Conservation (phyloP, 2,329 filamentous ascomycete genomes). For the Aspergillus sp. region DNA sequence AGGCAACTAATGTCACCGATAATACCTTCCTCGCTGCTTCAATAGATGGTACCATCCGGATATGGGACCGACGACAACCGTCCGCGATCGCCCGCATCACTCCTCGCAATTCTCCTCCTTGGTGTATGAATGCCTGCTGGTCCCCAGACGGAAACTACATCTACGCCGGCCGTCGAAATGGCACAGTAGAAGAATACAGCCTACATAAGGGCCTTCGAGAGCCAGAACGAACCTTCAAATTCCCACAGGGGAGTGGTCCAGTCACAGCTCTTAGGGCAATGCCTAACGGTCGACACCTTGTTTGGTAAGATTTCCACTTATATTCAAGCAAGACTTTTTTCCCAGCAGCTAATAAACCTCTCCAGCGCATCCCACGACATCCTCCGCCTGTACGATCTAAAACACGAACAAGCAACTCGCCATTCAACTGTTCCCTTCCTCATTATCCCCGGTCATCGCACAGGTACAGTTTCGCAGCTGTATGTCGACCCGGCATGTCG, state of each 20-base stretch:
- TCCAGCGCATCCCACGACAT: slow-evolving; percentile 91
- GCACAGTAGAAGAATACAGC: slow-evolving; percentile 91
- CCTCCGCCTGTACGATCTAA: slow-evolving; percentile 85
- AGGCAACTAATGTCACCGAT: slow-evolving; percentile 57
- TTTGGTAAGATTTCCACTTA: slow-evolving; percentile 61
- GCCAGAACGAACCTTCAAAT: slow-evolving; percentile 77
- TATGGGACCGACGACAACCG: slow-evolving; percentile 62
- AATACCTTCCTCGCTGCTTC: slow-evolving; percentile 81
- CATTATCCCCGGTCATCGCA: slow-evolving; percentile 89
- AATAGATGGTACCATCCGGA: slow-evolving; percentile 49
- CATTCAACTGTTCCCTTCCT: slow-evolving; percentile 87
- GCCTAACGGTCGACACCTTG: slow-evolving; percentile 86
- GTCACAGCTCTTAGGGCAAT: slow-evolving; percentile 87
- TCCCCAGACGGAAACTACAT: slow-evolving; percentile 93
- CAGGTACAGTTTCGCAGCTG: slow-evolving; percentile 81
- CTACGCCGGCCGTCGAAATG: slow-evolving; percentile 86
- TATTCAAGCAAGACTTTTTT: not conserved
- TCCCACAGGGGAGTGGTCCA: slow-evolving; percentile 83
- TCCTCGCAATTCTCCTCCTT: slow-evolving; percentile 77
- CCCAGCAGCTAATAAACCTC: not conserved
- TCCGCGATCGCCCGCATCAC: slow-evolving; percentile 77
- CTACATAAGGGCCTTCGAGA: slow-evolving; percentile 76
- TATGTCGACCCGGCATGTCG: slow-evolving; percentile 84
- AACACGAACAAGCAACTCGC: slow-evolving; percentile 62
- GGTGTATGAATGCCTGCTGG: slow-evolving; percentile 98